phyloP scores from a whole-genome alignment of 2,329 filamentous ascomycete genomes.

The Orbilia ellipsospora region DNA sequence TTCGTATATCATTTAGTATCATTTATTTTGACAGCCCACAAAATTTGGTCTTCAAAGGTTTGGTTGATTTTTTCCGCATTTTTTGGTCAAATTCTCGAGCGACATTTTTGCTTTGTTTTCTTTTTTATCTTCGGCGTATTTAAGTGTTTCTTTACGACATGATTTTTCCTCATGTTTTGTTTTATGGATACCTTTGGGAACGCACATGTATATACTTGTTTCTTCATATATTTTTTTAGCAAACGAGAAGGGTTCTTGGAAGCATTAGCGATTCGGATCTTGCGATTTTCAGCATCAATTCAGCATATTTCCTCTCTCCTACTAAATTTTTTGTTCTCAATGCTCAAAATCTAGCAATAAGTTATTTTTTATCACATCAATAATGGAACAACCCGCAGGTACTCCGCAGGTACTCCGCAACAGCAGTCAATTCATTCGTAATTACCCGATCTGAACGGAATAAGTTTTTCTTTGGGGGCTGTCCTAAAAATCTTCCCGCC shows the following conservation, averaged over 20 bases:
- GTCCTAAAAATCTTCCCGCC: background rate
- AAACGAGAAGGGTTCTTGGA: slow-evolving; percentile 19
- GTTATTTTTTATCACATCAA: too few species aligned
- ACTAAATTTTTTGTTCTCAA: too few species aligned
- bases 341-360: too few species aligned
- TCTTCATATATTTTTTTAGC: slow-evolving; percentile 9
- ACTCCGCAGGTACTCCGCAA: background rate
- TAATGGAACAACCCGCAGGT: too few species aligned
- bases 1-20: slow-evolving; percentile 37
- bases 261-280: slow-evolving; percentile 26
- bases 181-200: slow-evolving; percentile 33
- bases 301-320: background rate
- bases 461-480: background rate
- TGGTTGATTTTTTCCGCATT: background rate
- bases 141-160: slow-evolving; percentile 21
- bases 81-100: slow-evolving; percentile 11
- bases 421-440: background rate
- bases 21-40: slow-evolving; percentile 5
- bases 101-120: background rate
- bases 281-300: background rate
- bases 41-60: background rate
- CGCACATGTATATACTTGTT: slow-evolving; percentile 23
- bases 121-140: slow-evolving; percentile 17
- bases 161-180: slow-evolving; percentile 4
- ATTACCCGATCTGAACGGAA: slow-evolving; percentile 6